Conservation (phyloP, 805 yeast genomes). For the Metschnikowia arizonensis region DNA sequence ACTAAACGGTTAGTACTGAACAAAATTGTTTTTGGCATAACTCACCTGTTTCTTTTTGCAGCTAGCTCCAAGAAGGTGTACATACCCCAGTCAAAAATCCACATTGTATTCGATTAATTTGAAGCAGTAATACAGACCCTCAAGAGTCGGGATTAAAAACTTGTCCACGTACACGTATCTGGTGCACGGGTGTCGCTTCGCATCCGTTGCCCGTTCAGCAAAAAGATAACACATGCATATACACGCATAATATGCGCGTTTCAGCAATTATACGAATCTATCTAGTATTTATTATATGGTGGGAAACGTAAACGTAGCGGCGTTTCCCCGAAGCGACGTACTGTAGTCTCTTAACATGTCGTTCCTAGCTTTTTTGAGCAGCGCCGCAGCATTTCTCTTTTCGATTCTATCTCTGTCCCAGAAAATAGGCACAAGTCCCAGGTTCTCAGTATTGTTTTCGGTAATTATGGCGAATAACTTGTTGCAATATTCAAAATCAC, state of each 20-base stretch:
- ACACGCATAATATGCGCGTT: not conserved
- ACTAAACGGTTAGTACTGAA: conserved; percentile 27
- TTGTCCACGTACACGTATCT: conserved; percentile 6
- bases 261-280: not conserved
- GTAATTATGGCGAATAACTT: conserved; percentile 17
- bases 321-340: conserved; percentile 13
- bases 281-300: not conserved
- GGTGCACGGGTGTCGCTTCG: conserved; percentile 9
- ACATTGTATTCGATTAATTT: conserved; percentile 20
- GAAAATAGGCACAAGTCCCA: conserved; percentile 19
- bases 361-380: conserved; percentile 16
- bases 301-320: conserved; percentile 17
- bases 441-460: conserved; percentile 10
- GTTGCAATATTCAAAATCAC: conserved; percentile 21
- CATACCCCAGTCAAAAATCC: conserved; percentile 40
- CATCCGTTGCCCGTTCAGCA: not conserved
- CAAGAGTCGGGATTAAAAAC: conserved; percentile 7
- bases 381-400: conserved; percentile 16
- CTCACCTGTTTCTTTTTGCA: not conserved
- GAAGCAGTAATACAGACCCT: conserved; percentile 3
- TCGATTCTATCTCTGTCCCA: conserved; percentile 19
- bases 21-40: not conserved
- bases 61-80: conserved; percentile 5
- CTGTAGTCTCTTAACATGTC: conserved; percentile 15
- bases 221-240: conserved; percentile 1